Evolutionary conservation across 139 green algal genomes (phyloP).

Genomic region (Zygnema cylindricum): DNA sequence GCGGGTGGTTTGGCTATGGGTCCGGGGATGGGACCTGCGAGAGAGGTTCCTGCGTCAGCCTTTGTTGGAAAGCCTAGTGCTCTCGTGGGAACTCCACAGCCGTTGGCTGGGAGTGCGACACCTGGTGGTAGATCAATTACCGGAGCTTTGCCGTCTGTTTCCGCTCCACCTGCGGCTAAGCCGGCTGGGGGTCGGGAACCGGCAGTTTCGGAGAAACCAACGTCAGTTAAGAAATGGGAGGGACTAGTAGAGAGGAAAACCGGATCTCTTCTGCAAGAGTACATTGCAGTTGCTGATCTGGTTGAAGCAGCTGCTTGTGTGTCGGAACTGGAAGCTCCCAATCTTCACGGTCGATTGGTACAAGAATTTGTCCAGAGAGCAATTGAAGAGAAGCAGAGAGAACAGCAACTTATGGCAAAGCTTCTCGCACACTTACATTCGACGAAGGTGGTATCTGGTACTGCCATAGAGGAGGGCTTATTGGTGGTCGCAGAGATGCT

Average conservation of each 20-base stretch:
- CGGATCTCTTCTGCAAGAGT: slow-evolving; percentile 58
- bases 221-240: neutral
- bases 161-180: neutral
- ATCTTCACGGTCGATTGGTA: slow-evolving; percentile 28
- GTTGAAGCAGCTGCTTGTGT: slow-evolving; percentile 62
- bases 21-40: neutral
- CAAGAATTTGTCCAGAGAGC: neutral
- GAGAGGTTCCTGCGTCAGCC: slow-evolving; percentile 34
- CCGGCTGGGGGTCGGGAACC: neutral
- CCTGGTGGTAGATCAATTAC: slow-evolving; percentile 7
- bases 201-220: neutral
- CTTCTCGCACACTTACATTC: slow-evolving; percentile 24
- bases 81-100: slow-evolving; percentile 35
- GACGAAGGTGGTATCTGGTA: slow-evolving; percentile 7
- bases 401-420: slow-evolving; percentile 34
- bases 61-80: slow-evolving; percentile 56
- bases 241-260: slow-evolving; percentile 49
- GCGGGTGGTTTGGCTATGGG: slow-evolving; percentile 25
- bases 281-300: slow-evolving; percentile 42
- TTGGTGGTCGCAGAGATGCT: slow-evolving; percentile 2
- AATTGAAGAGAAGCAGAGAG: slow-evolving; percentile 16
- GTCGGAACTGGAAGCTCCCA: slow-evolving; percentile 40
- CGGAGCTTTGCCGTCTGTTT: slow-evolving; percentile 29
- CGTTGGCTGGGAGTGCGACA: neutral
- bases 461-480: slow-evolving; percentile 3